These are phyloP conservation scores for Saccharomyces kudriavzevii DNA, from an alignment of 805 yeast species.

Conservation along the genomic window DNA sequence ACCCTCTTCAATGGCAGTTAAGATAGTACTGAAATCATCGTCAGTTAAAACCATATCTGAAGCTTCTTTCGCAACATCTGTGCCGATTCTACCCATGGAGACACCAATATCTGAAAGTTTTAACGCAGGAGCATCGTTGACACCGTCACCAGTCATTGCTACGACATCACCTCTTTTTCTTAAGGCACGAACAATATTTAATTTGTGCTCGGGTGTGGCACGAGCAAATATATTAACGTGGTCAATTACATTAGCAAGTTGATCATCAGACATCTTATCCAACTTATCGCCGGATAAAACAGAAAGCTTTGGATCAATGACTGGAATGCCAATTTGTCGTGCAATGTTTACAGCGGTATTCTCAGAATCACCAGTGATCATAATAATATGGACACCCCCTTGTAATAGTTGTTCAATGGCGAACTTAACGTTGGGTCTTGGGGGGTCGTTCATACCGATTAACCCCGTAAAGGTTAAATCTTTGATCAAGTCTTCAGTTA, in stretches of 20 bases:
- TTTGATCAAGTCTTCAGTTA: constrained; percentile 38
- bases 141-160: constrained; percentile 99
- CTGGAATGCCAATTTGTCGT: constrained; percentile 80
- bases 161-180: constrained; percentile 90
- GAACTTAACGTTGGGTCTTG: constrained; percentile 74
- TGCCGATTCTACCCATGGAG: constrained; percentile 88
- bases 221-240: constrained; percentile 87
- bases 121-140: constrained; percentile 96
- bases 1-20: constrained; percentile 93
- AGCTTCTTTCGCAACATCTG: constrained; percentile 97
- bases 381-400: constrained; percentile 95
- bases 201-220: constrained; percentile 91
- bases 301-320: constrained; percentile 50
- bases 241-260: constrained; percentile 65
- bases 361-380: constrained; percentile 95
- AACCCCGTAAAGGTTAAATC: constrained; percentile 75
- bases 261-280: constrained; percentile 64
- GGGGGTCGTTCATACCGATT: constrained; percentile 96
- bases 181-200: constrained; percentile 79
- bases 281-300: constrained; percentile 81
- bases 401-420: constrained; percentile 70
- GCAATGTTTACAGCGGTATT: constrained; percentile 83
- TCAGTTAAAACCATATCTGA: constrained; percentile 96
- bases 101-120: constrained; percentile 94
- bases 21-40: constrained; percentile 91